Percentiles rank a stretch among this genome's conserved stretches.
phyloP scores from a whole-genome alignment of 495 filamentous ascomycete species.

The Annulohypoxylon stygium region DNA sequence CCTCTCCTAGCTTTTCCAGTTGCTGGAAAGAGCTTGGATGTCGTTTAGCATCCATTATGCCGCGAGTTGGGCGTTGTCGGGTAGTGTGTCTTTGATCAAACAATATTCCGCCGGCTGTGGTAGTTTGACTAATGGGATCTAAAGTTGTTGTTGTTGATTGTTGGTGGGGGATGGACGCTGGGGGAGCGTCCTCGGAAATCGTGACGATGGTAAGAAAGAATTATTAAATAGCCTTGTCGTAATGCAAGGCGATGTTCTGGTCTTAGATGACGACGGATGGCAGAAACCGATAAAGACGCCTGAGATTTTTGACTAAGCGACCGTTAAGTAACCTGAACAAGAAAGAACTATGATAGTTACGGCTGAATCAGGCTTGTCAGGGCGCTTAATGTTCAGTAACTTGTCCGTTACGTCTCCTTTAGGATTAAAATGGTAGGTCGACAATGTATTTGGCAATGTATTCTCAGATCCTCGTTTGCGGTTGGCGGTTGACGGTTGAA shows the following conservation, averaged over 20 bases:
- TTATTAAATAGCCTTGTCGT: conserved; percentile 43
- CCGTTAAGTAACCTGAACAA: conserved; percentile 25
- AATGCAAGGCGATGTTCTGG: conserved; percentile 40
- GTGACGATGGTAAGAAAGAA: conserved; percentile 41
- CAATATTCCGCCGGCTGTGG: conserved; percentile 36
- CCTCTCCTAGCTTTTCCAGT: conserved; percentile 98
- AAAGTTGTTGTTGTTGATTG: conserved; percentile 22
- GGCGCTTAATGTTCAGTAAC: conserved; percentile 38
- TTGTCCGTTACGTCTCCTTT: conserved; percentile 33
- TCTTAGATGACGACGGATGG: background rate
- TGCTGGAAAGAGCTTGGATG: conserved; percentile 98
- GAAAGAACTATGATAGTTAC: conserved; percentile 22
- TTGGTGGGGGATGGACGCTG: conserved; percentile 29
- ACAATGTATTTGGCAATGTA: conserved; percentile 31
- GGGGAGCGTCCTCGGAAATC: conserved; percentile 41
- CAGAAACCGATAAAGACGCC: conserved; percentile 12
- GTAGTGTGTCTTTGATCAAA: conserved; percentile 30
- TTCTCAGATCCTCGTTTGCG: conserved; percentile 33
- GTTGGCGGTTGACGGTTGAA: conserved; percentile 27
- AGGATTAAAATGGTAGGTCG: conserved; percentile 38
- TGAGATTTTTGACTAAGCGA: conserved; percentile 32
- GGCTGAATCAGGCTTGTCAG: conserved; percentile 2
- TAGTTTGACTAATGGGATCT: conserved; percentile 35
- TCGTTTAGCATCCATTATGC: conserved; percentile 85
- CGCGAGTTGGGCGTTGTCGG: conserved; percentile 30